These are phyloP conservation scores for Trichoderma lentiforme DNA, from an alignment of 2,329 filamentous ascomycete species.

Conservation along the genomic window DNA sequence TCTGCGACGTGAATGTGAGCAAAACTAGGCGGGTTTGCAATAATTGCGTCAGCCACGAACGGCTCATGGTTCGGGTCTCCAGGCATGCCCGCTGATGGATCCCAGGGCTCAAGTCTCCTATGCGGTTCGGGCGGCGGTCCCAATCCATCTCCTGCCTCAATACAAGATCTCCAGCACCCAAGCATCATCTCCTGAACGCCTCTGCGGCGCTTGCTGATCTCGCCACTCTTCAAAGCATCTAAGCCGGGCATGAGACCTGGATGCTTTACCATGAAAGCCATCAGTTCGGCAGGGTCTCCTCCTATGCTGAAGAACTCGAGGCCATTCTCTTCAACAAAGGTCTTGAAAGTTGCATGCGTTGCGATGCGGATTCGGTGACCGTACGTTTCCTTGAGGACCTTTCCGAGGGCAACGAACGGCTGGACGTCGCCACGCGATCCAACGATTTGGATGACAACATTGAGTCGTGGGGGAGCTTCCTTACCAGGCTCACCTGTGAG, in stretches of 20 bases:
- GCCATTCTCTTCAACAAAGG: slow-evolving; percentile 65
- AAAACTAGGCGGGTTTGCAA: slow-evolving; percentile 75
- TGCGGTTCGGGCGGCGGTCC: slow-evolving; percentile 48
- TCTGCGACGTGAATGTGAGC: slow-evolving; percentile 73
- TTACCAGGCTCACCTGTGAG: slow-evolving; percentile 62
- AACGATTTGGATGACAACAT: slow-evolving; percentile 72
- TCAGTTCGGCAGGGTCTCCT: slow-evolving; percentile 71
- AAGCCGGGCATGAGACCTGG: slow-evolving; percentile 81
- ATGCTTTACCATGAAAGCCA: slow-evolving; percentile 91
- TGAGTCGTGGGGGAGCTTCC: slow-evolving; percentile 56
- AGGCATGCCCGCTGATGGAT: slow-evolving; percentile 31
- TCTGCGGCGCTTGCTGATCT: slow-evolving; percentile 69
- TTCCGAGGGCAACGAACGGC: slow-evolving; percentile 68
- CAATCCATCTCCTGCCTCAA: slow-evolving; percentile 70
- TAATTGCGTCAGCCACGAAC: slow-evolving; percentile 81
- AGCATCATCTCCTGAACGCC: slow-evolving; percentile 77
- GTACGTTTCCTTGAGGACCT: slow-evolving; percentile 60
- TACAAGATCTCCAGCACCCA: slow-evolving; percentile 83
- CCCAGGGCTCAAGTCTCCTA: slow-evolving; percentile 45
- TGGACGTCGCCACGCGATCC: slow-evolving; percentile 74
- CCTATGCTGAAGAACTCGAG: slow-evolving; percentile 75
- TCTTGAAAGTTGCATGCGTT: slow-evolving; percentile 66
- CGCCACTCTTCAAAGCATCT: slow-evolving; percentile 71
- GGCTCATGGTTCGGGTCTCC: slow-evolving; percentile 49
- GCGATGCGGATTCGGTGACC: slow-evolving; percentile 71